These are phyloP conservation scores for Cryptococcus jaspeensis DNA, from an alignment of 1,284 basidiomycete genomes.

Conservation along the genomic window DNA sequence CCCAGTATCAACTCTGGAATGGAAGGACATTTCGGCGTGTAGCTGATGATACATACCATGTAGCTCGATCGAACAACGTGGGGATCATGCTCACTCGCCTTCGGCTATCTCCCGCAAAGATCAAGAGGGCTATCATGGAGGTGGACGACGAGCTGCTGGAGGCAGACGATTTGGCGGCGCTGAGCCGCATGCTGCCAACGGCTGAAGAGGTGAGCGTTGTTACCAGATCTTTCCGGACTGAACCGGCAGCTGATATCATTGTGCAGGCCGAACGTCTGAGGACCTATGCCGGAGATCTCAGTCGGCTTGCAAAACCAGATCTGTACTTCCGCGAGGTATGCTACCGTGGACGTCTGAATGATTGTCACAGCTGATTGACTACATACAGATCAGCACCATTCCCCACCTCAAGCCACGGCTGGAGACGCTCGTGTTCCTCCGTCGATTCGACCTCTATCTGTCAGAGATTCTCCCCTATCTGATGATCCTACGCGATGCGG, in stretches of 20 bases:
- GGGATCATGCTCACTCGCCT: constrained; percentile 78
- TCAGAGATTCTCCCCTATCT: constrained; percentile 82
- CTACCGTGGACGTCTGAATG: not conserved
- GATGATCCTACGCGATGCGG: constrained; percentile 70
- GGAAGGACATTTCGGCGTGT: no score
- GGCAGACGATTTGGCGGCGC: constrained; percentile 68
- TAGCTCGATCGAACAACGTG: constrained; percentile 74
- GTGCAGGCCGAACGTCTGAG: constrained; percentile 63
- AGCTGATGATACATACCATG: no score
- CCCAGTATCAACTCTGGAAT: not conserved
- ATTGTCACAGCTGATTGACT: not conserved
- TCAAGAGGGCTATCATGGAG: constrained; percentile 66
- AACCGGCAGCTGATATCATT: not conserved
- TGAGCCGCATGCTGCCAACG: constrained; percentile 71
- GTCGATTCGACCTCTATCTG: constrained; percentile 74
- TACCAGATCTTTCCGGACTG: not conserved
- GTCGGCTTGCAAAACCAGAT: constrained; percentile 75
- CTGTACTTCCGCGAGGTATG: constrained; percentile 74
- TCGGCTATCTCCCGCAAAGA: constrained; percentile 63
- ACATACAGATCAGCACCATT: constrained; percentile 67
- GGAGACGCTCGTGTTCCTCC: constrained; percentile 77
- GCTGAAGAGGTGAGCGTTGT: constrained; percentile 64
- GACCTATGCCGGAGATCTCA: constrained; percentile 62
- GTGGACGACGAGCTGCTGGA: constrained; percentile 67
- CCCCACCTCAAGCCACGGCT: constrained; percentile 71